A percentile compares a stretch with the other conserved stretches of the same genome.
phyloP scores from a whole-genome alignment of 2,329 filamentous ascomycete species.

The Diaporthe australafricana region DNA sequence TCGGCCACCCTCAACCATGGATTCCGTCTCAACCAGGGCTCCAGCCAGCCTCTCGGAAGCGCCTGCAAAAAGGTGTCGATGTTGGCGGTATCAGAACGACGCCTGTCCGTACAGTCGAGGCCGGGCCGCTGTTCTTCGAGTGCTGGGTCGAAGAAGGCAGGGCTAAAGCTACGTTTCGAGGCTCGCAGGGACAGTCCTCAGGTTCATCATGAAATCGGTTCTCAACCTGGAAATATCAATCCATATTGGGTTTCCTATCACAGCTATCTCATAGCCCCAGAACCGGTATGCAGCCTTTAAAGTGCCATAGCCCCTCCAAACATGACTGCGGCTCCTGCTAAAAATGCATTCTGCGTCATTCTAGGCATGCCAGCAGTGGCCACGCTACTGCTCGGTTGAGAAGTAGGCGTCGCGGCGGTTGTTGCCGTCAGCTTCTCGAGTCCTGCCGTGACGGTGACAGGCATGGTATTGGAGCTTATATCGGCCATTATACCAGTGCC shows the following conservation, averaged over 20 bases:
- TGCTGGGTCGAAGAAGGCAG: constrained; percentile 73
- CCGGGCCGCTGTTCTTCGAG: constrained; percentile 73
- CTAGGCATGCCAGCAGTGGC: constrained; percentile 47
- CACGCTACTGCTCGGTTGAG: constrained; percentile 32
- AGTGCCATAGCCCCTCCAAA: constrained; percentile 50
- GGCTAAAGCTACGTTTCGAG: constrained; percentile 48
- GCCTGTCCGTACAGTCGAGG: constrained; percentile 64
- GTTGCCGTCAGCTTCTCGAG: constrained; percentile 48
- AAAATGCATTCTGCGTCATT: constrained; percentile 49
- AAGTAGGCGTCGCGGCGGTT: constrained; percentile 2
- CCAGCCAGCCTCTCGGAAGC: constrained; percentile 52
- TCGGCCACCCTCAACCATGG: constrained; percentile 71
- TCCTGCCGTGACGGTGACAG: constrained; percentile 53
- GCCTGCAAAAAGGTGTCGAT: constrained; percentile 47
- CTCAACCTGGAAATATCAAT: not conserved
- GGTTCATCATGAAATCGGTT: constrained; percentile 25
- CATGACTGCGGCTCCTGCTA: constrained; percentile 50
- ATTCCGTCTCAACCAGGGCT: constrained; percentile 65
- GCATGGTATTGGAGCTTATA: constrained; percentile 41
- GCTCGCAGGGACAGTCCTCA: constrained; percentile 6
- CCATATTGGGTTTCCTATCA: not conserved
- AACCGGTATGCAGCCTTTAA: constrained; percentile 38
- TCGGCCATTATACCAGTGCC: constrained; percentile 35
- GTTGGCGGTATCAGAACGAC: constrained; percentile 56
- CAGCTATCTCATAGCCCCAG: not conserved